Base-by-base conservation (phyloP, 2,329 filamentous ascomycete species). In the Delphinella strobiligena region DNA sequence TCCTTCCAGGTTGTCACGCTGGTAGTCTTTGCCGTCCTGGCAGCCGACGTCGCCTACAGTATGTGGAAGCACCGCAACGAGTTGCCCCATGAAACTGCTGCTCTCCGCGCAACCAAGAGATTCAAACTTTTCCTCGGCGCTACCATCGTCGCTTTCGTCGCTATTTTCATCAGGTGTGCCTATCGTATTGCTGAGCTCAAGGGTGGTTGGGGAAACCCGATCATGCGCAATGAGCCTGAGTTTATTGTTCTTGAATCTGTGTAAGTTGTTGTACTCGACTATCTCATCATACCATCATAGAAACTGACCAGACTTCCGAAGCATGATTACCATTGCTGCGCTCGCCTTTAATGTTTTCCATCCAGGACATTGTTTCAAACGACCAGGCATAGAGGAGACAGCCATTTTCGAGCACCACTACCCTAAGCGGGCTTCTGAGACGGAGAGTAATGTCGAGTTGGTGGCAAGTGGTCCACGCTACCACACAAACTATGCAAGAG, bases 1-100 rank as follows among this genome's bases (percentile, higher is more conserved):
- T 62, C 67, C 2, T 67, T 71, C 45, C 74, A 78, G 52, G 72
- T 78, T 17, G 62, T 63, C 5, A 68, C 71, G 0, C 55, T 73
- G 30, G 52, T 66, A 7, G 60, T 67, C 47, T 75, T 73, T 47
- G 60, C 63, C 4, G 46, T 49, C 31, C 52, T 67, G 18, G 57
- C 61, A 3, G 46, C 40, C 24, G 62, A 67, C 33, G 68, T 61
- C 41, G 47, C 43, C 9, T 36, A 48, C 16, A 22, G 17, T 3
- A 18, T 37, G 10, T 19, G 33, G 8, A 11, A 15, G 7, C 29
- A 31, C 3, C 30, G 17, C 10, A 17, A 32, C 10, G 10, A n/a
- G 8, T 8, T 34, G 5, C 11, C 22, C 19, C 18, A 31, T 11
- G 4, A 34, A 5, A 22, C 34, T n/a, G 15, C 14, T 14, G 18